A percentile compares a stretch with the other conserved stretches of the same genome.
These are phyloP conservation scores for Russula dissimulans DNA, from an alignment of 768 basidiomycete species.

Conservation along the genomic window DNA sequence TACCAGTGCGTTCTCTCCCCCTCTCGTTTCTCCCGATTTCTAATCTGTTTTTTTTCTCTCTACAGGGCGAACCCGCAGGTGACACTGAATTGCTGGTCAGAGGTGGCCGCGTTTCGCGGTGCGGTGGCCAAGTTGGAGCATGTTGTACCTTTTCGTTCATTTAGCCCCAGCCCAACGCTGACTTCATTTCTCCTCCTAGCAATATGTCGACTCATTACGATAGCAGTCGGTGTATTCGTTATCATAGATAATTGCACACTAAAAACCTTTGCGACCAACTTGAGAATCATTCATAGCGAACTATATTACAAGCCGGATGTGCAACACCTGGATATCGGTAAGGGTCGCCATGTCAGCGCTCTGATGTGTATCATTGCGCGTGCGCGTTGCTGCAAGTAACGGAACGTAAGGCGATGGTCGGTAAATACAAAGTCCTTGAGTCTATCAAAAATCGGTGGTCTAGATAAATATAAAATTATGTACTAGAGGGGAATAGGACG, in stretches of 20 bases:
- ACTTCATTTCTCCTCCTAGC: constrained; percentile 31
- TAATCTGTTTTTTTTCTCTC: not conserved
- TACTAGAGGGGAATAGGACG: not conserved
- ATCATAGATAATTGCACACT: not conserved
- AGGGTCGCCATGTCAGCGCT: no score
- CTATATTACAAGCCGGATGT: no score
- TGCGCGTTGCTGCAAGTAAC: not conserved
- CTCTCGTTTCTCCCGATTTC: not conserved
- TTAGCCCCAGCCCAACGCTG: not conserved
- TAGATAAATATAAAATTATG: not conserved
- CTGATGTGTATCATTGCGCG: not conserved
- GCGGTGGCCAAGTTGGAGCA: constrained; percentile 62
- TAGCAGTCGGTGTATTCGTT: constrained; percentile 9
- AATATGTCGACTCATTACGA: constrained; percentile 49
- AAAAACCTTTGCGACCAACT: not conserved
- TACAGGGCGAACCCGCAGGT: constrained; percentile 36
- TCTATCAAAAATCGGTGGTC: not conserved
- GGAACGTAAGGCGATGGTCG: not conserved
- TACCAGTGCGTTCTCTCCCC: constrained; percentile 47
- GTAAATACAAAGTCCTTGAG: not conserved
- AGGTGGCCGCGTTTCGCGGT: constrained; percentile 61
- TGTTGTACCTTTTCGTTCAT: constrained; percentile 31
- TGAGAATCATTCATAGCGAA: not conserved
- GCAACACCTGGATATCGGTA: no score
- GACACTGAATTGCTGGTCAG: constrained; percentile 65